Evolutionary conservation across 2,329 filamentous ascomycete genomes (phyloP).

Genomic region (Pestalotiopsis sp.): DNA sequence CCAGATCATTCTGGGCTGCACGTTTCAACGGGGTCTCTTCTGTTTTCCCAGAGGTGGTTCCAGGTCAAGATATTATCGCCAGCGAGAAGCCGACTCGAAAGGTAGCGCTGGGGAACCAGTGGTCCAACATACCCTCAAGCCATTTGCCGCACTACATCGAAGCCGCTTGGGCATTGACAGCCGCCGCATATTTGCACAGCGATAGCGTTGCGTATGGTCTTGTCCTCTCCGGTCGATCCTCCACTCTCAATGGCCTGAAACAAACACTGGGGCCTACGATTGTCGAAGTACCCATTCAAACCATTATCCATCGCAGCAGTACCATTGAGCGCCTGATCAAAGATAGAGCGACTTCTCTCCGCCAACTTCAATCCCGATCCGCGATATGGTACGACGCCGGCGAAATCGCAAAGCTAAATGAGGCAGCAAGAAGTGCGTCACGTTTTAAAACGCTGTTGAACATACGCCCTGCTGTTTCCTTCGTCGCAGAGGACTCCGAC

Average conservation of each 20-base stretch:
- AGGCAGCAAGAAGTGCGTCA: slow-evolving; percentile 16
- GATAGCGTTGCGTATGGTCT: slow-evolving; percentile 18
- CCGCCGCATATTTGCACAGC: slow-evolving; percentile 10
- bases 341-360: slow-evolving; percentile 13
- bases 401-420: slow-evolving; percentile 12
- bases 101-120: not conserved
- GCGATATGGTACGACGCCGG: slow-evolving; percentile 14
- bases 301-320: slow-evolving; percentile 13
- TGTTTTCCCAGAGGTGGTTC: slow-evolving; percentile 10
- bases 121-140: not conserved
- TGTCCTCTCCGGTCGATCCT: slow-evolving; percentile 17
- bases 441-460: slow-evolving; percentile 17
- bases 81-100: not conserved
- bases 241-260: slow-evolving; percentile 10
- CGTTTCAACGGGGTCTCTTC: slow-evolving; percentile 16
- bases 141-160: slow-evolving; percentile 18
- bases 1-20: slow-evolving; percentile 18
- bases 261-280: slow-evolving; percentile 16
- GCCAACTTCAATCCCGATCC: slow-evolving; percentile 12
- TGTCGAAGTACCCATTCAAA: slow-evolving; percentile 16
- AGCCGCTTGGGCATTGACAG: slow-evolving; percentile 20
- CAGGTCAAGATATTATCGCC: not conserved
- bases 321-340: slow-evolving; percentile 17
- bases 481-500: not conserved
- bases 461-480: slow-evolving; percentile 3